These are phyloP conservation scores for Chlamydomonas asymmetrica DNA, from an alignment of 139 green algal genomes.

Conservation along the genomic window DNA sequence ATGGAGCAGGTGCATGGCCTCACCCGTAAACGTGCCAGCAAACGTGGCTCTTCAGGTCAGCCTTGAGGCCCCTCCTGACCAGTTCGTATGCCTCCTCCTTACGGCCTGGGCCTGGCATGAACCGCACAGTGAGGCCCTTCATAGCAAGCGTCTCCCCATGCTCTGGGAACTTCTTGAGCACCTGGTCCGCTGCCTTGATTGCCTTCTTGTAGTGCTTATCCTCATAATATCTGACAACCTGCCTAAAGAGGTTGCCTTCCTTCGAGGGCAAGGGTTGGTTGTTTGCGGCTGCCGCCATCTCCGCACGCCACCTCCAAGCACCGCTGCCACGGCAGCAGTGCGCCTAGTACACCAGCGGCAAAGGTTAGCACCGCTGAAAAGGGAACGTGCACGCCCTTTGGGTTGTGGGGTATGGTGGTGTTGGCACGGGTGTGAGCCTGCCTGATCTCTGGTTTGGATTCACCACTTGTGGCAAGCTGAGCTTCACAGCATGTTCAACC, in stretches of 20 bases:
- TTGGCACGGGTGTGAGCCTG: no score
- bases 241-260: slow-evolving; percentile 19
- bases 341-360: no score
- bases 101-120: slow-evolving; percentile 57
- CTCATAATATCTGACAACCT: slow-evolving; percentile 92
- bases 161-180: slow-evolving; percentile 94
- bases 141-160: slow-evolving; percentile 98
- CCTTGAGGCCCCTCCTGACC: slow-evolving; percentile 84
- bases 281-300: background rate
- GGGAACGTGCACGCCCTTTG: no score
- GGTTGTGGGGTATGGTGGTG: no score
- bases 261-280: slow-evolving; percentile 14
- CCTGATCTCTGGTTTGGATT: no score
- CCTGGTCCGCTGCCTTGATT: slow-evolving; percentile 91
- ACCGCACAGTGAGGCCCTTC: slow-evolving; percentile 93
- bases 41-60: slow-evolving; percentile 89
- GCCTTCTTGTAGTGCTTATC: slow-evolving; percentile 98
- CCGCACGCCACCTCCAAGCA: background rate
- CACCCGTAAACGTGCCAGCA: slow-evolving; percentile 99
- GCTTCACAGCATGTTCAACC: no score
- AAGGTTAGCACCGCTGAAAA: no score
- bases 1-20: no score
- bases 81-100: slow-evolving; percentile 95
- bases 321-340: no score
- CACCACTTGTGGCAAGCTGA: no score